Evolutionary conservation across 768 basidiomycete genomes (phyloP), one percentile per base, ranked within the genome.

Genomic region (Collybia mongolica): DNA sequence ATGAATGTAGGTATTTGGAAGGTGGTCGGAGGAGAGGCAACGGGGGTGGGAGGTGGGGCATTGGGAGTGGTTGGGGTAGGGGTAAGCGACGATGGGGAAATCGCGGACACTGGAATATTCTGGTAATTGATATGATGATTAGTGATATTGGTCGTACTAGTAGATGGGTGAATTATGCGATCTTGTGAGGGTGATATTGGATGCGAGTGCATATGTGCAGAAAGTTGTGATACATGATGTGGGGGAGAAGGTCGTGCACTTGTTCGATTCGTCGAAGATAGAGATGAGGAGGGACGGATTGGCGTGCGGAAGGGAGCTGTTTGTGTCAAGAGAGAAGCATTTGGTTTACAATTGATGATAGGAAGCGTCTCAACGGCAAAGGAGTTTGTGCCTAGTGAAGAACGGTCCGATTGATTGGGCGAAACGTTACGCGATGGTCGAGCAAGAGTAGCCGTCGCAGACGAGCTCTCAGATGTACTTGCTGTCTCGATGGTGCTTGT

Each of bases 301-400:
- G 22, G 7, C 6, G 64, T 56, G 40, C 71, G 64, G 48, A 60
- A 58, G 23, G 83, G 83, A 3, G 84, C 84, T 6, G 84, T 85
- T 54, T 79, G 82, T n/a, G 82, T 82, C 32, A 86, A 75, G 20
- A 86, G 72, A 14, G 84, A 86, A 18, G 77, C 73, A 20, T 49
- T 54, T 52, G 50, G 54, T 17, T 32, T 48, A 17, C 46, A 43
- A 45, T 42, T 23, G 11, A 50, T 26, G 35, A 38, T 47, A 44
- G 43, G 47, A 6, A 52, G 42, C 35, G 54, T 19, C 39, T 52
- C 55, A 53, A 60, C 54, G 46, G 52, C 48, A 39, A 62, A 44
- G 37, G 58, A 44, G 32, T 41, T 54, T 39, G 58, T 64, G 45
- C 58, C 60, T 19, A 52, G 24, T 8, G 52, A 42, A 11, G 58